phyloP scores from a whole-genome alignment of 1,139 yeast genomes.

The Pichia sp. region DNA sequence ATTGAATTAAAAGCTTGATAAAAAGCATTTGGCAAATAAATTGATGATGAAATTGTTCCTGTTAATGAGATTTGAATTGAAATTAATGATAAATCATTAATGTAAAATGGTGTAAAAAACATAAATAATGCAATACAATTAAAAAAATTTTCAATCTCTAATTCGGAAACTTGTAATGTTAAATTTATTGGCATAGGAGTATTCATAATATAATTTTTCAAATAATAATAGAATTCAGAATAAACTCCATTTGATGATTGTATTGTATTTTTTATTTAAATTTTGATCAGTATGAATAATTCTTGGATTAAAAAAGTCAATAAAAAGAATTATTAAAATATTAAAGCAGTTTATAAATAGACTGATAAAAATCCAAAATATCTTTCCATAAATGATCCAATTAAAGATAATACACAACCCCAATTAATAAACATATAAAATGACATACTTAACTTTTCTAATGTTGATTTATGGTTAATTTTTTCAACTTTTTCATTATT shows the following conservation, averaged over 20 bases:
- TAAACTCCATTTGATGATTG: conserved; percentile 30
- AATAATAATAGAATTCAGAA: conserved; percentile 28
- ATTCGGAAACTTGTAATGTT: no score
- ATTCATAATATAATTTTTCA: conserved; percentile 38
- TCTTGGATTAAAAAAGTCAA: conserved; percentile 36
- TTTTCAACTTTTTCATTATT: conserved; percentile 55
- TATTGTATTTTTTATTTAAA: no score
- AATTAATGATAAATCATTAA: conserved; percentile 44
- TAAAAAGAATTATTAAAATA: no score
- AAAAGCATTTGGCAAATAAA: conserved; percentile 66
- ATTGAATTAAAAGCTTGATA: conserved; percentile 64
- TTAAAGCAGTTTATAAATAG: conserved; percentile 48
- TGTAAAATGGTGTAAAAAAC: conserved; percentile 57
- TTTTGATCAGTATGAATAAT: conserved; percentile 17
- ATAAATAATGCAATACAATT: conserved; percentile 56
- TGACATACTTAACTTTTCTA: conserved; percentile 68
- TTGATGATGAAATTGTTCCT: conserved; percentile 53
- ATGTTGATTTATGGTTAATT: conserved; percentile 62
- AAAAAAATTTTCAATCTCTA: conserved; percentile 42
- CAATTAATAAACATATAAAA: conserved; percentile 78
- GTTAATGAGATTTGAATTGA: conserved; percentile 60
- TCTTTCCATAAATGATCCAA: conserved; percentile 69
- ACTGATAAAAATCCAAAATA: conserved; percentile 76
- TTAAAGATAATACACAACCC: conserved; percentile 69
- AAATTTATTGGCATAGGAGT: conserved; percentile 4